phyloP scores from a whole-genome alignment of 2,329 filamentous ascomycete species.

The Paraphaeosphaeria sporulosa region DNA sequence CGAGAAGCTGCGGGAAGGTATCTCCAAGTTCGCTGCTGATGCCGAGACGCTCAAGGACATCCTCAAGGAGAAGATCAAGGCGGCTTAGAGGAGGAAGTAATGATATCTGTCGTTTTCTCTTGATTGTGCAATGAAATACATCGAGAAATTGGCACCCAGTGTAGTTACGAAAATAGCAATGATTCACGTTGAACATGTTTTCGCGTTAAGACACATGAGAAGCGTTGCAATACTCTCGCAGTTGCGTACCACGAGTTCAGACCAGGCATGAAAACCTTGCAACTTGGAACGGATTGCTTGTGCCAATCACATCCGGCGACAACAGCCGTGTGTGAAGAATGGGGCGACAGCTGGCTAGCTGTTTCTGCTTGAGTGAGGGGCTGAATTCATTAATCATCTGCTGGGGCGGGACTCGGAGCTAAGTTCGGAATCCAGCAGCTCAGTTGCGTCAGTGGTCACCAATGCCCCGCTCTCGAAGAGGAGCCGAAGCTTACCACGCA shows the following conservation, averaged over 20 bases:
- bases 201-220: background rate
- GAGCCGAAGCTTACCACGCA: conserved; percentile 32
- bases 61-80: conserved; percentile 81
- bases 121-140: conserved; percentile 22
- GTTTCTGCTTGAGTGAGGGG: conserved; percentile 17
- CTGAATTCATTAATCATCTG: conserved; percentile 35
- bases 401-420: conserved; percentile 32
- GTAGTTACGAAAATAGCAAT: conserved; percentile 29
- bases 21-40: conserved; percentile 98
- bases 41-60: conserved; percentile 93
- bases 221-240: background rate
- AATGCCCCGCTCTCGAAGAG: conserved; percentile 40
- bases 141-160: conserved; percentile 25
- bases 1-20: conserved; percentile 98
- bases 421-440: conserved; percentile 13
- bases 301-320: background rate
- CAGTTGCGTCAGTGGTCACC: conserved; percentile 36
- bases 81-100: conserved; percentile 38
- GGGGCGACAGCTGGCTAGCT: conserved; percentile 2
- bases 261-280: background rate
- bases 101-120: conserved; percentile 32
- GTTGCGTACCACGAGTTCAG: background rate
- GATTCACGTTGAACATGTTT: conserved; percentile 7
- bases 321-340: background rate
- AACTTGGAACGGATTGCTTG: background rate